Base-by-base conservation (phyloP, 2,329 filamentous ascomycete species). In the Blumeriella jaapii region DNA sequence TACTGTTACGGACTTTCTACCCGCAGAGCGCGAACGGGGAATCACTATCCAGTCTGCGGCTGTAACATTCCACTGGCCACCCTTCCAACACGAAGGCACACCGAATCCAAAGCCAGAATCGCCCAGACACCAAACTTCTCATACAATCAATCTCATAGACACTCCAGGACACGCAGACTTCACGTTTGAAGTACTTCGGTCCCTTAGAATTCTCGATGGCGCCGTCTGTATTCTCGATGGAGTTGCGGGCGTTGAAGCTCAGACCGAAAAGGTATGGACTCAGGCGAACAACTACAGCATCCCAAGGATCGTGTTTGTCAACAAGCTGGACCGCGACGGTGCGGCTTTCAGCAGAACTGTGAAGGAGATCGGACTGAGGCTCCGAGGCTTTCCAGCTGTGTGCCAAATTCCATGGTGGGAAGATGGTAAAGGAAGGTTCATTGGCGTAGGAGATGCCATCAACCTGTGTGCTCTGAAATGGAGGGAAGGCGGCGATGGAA, bases 21-120 rank as follows among this genome's bases (percentile, higher is more conserved):
- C 91, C 5, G 78, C 93, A 45, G 91, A 98, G 58, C 72, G 89
- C 52, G 79, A 86, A 47, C 71, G 91, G 47, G 91, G 91, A 18
- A 96, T 98, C 55, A 98, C 91, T 3, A 96, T 98, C 42, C 91
- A 96, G 56, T 96, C 89, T 2, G 91, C 91, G 8, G 89, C 91
- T 29, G 93, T 96, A 47, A 94, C 86, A 2, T 94, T 96, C 57
- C 70, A 81, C 44, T 98, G 91, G 91, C 91, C 91, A 5, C 78
- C 76, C 6, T 55, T 63, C 9, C 26, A n/a, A n/a, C n/a, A 41
- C 16, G 38, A 48, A 16, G 35, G 31, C 16, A 17, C 41, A 17
- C 30, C 13, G n/a, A 12, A 28, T 36, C 5, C 25, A n/a, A 58
- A 1, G 60, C 58, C 44, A 55, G 52, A 38, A 50, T 53, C 31